A percentile compares a stretch with the other conserved stretches of the same genome.
Evolutionary conservation across 352 stramenopile species (phyloP).

Genomic region (Phytopythium ostracodes): DNA sequence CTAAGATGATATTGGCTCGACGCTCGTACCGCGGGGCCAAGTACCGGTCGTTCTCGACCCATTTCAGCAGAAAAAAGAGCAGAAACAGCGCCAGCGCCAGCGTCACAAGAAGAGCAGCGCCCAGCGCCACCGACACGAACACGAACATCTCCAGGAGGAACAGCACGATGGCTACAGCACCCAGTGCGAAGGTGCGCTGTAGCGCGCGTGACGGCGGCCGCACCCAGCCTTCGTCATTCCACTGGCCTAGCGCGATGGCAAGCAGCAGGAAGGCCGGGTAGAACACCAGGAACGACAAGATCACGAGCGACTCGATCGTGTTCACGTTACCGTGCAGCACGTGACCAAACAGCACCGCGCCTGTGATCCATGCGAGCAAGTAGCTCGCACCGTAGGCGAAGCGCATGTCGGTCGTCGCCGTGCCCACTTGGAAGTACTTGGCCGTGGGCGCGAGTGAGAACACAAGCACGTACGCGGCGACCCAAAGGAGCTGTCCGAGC

Average conservation of each 20-base stretch:
- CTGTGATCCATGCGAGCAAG: conserved; percentile 61
- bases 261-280: conserved; percentile 80
- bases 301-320: conserved; percentile 62
- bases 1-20: conserved; percentile 40
- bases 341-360: conserved; percentile 67
- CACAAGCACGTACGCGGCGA: conserved; percentile 47
- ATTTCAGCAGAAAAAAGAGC: conserved; percentile 77
- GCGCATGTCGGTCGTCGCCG: conserved; percentile 54
- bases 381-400: conserved; percentile 45
- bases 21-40: conserved; percentile 59
- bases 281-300: conserved; percentile 72
- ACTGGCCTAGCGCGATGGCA: conserved; percentile 67
- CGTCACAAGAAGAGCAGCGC: conserved; percentile 54
- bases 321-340: conserved; percentile 60
- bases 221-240: conserved; percentile 69
- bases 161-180: conserved; percentile 29
- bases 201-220: conserved; percentile 36
- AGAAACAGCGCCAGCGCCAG: conserved; percentile 63
- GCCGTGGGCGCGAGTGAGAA: conserved; percentile 70
- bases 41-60: conserved; percentile 82
- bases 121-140: conserved; percentile 49
- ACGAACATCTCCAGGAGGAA: conserved; percentile 83
- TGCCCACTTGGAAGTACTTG: conserved; percentile 77
- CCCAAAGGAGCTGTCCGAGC: conserved; percentile 75
- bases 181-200: conserved; percentile 22